A percentile compares a stretch with the other conserved stretches of the same genome.
phyloP scores from a whole-genome alignment of 345 rosid genomes.

The Eucalyptus cloeziana region DNA sequence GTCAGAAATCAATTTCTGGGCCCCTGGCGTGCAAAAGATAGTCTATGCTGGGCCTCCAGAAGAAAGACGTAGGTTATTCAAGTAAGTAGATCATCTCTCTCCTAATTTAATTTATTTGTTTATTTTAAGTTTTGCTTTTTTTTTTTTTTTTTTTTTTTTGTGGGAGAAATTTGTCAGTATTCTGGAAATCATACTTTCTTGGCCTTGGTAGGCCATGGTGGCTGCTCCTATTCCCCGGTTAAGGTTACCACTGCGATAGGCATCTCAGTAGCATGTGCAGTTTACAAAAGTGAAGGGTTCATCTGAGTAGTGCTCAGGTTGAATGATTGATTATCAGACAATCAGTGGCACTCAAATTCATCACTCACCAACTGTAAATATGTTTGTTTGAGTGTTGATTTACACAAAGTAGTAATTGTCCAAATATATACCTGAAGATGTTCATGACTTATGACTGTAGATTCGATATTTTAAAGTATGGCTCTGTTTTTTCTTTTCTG shows the following conservation, averaged over 20 bases:
- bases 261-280: background rate
- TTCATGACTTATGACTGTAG: background rate
- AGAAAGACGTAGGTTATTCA: constrained; percentile 80
- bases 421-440: background rate
- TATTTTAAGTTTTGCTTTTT: background rate
- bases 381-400: background rate
- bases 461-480: background rate
- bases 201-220: background rate
- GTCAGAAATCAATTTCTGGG: constrained; percentile 78
- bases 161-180: background rate
- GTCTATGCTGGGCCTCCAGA: constrained; percentile 86
- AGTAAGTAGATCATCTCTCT: constrained; percentile 26
- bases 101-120: background rate
- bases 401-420: background rate
- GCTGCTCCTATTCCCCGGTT: background rate
- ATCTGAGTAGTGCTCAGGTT: too few relatives aligned
- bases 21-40: constrained; percentile 62
- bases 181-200: background rate
- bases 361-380: background rate
- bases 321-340: background rate
- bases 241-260: background rate
- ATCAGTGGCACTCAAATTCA: background rate
- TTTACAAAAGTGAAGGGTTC: too few relatives aligned
- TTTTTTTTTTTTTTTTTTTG: background rate
- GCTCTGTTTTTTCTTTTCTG: background rate